A percentile compares a stretch with the other conserved stretches of the same genome.
Conservation (phyloP, 176 grass and related monocot species). For the Ananas comosus region DNA sequence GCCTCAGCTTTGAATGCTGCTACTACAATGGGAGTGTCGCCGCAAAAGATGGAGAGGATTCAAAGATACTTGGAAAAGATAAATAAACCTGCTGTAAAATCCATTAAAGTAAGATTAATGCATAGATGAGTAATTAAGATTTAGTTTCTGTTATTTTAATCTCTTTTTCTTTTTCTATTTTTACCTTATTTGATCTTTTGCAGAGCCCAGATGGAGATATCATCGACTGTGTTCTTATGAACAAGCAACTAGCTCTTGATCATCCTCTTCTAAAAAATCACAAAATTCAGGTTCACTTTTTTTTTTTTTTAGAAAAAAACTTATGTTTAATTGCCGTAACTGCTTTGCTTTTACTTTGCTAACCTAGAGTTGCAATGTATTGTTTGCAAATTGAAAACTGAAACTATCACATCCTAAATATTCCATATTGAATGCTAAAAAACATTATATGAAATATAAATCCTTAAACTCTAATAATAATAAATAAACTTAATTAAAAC, state of each 20-base stretch:
- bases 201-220: conserved; percentile 3
- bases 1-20: background rate
- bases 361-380: too few species aligned
- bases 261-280: background rate
- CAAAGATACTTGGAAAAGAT: background rate
- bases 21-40: background rate
- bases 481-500: too few species aligned
- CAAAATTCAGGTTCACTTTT: background rate
- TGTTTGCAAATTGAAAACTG: too few species aligned
- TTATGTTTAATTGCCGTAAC: background rate
- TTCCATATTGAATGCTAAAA: too few species aligned
- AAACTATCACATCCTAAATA: too few species aligned
- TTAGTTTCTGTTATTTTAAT: background rate
- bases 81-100: background rate
- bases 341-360: too few species aligned
- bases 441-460: too few species aligned
- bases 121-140: too few species aligned
- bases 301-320: too few species aligned
- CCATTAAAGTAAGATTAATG: background rate
- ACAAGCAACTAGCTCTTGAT: background rate
- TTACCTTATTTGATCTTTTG: background rate
- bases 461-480: too few species aligned
- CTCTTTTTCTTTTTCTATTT: background rate
- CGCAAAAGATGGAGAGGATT: background rate
- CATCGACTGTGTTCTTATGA: background rate